phyloP scores from a whole-genome alignment of 2,329 filamentous ascomycete species.

The Chaetomiaceae sp. region DNA sequence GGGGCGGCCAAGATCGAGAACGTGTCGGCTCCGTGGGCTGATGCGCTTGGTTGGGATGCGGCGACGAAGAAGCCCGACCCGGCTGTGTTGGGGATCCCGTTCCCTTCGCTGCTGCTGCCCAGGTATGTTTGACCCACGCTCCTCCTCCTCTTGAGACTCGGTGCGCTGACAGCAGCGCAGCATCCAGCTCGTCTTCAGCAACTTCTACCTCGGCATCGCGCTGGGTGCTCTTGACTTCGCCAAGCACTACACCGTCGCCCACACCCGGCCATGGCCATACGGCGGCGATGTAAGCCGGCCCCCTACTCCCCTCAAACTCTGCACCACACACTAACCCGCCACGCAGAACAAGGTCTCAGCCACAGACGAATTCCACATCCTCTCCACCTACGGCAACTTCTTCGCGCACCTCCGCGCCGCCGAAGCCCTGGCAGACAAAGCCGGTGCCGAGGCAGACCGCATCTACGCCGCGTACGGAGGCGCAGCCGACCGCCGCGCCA shows the following conservation, averaged over 20 bases:
- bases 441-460: slow-evolving; percentile 44
- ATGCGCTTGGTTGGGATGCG: slow-evolving; percentile 58
- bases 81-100: slow-evolving; percentile 48
- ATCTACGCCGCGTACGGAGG: slow-evolving; percentile 45
- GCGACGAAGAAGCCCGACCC: slow-evolving; percentile 47
- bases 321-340: background rate
- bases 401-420: slow-evolving; percentile 58
- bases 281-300: slow-evolving; percentile 50
- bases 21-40: slow-evolving; percentile 52
- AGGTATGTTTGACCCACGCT: slow-evolving; percentile 40
- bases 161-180: slow-evolving; percentile 26
- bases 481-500: slow-evolving; percentile 36
- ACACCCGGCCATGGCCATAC: slow-evolving; percentile 60
- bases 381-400: slow-evolving; percentile 61
- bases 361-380: slow-evolving; percentile 61
- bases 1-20: slow-evolving; percentile 58
- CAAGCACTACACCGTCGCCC: slow-evolving; percentile 50
- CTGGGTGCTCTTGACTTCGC: slow-evolving; percentile 54
- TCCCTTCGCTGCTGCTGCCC: slow-evolving; percentile 54
- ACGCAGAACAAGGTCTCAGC: slow-evolving; percentile 50
- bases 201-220: slow-evolving; percentile 62
- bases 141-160: background rate
- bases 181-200: slow-evolving; percentile 62
- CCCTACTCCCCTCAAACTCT: background rate
- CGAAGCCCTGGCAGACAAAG: slow-evolving; percentile 53